Percentiles rank a stretch among this genome's conserved stretches.
These are phyloP conservation scores for Pythium plurisporium DNA, from an alignment of 352 stramenopile genomes.

Conservation along the genomic window DNA sequence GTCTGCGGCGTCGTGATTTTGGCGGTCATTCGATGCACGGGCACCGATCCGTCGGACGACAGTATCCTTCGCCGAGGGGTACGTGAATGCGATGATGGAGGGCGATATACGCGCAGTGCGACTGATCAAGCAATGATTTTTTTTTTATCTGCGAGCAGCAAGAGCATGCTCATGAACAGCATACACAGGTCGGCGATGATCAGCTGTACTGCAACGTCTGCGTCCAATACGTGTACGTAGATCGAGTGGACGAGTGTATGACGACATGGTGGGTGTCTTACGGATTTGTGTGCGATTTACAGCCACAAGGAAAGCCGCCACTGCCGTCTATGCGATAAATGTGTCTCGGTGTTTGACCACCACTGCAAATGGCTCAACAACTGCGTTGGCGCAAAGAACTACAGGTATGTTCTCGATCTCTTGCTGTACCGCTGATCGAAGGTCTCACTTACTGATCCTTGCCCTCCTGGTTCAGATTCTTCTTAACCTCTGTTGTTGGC, in stretches of 20 bases:
- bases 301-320: conserved; percentile 87
- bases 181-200: conserved; percentile 31
- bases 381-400: conserved; percentile 90
- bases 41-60: conserved; percentile 74
- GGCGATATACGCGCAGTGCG: no score
- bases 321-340: conserved; percentile 96
- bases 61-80: conserved; percentile 40
- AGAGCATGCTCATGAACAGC: conserved; percentile 8
- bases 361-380: conserved; percentile 98
- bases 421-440: background rate
- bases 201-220: conserved; percentile 87
- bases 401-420: conserved; percentile 20
- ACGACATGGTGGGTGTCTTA: background rate
- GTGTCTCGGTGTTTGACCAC: conserved; percentile 95
- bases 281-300: conserved; percentile 13
- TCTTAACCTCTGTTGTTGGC: conserved; percentile 66
- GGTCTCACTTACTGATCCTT: background rate
- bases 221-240: conserved; percentile 81
- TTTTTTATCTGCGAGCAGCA: background rate
- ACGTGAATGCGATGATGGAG: background rate
- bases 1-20: conserved; percentile 48
- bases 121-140: background rate
- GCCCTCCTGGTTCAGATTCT: conserved; percentile 32
- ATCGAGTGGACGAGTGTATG: background rate
- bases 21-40: conserved; percentile 57